A percentile compares a stretch with the other conserved stretches of the same genome.
Conservation (phyloP, 768 basidiomycete genomes). For the Naganishia antarctica region DNA sequence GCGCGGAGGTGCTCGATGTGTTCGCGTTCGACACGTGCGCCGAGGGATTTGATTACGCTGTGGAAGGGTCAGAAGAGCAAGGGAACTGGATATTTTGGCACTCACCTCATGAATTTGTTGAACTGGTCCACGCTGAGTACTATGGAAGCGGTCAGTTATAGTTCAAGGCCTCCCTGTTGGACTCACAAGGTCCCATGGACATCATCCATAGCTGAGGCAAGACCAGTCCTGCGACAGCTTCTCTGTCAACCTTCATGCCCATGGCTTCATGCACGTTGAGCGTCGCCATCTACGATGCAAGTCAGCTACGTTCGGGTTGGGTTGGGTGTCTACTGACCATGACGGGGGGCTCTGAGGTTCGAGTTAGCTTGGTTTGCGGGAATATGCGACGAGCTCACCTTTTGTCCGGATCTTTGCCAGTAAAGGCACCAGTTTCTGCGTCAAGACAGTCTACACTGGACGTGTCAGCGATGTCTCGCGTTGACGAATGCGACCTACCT, state of each 20-base stretch:
- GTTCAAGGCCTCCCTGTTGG: not conserved
- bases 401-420: slow-evolving; percentile 92
- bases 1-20: slow-evolving; percentile 89
- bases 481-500: slow-evolving; percentile 27
- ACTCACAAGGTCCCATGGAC: slow-evolving; percentile 88
- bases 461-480: not conserved
- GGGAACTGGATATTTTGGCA: slow-evolving; percentile 51
- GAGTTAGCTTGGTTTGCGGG: slow-evolving; percentile 4
- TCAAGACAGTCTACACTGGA: slow-evolving; percentile 57
- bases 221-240: slow-evolving; percentile 70
- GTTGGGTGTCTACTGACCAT: slow-evolving; percentile 58
- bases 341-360: slow-evolving; percentile 69
- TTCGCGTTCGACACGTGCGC: slow-evolving; percentile 84
- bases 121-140: slow-evolving; percentile 64
- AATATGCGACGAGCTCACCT: slow-evolving; percentile 32
- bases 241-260: slow-evolving; percentile 89
- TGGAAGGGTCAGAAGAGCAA: not conserved
- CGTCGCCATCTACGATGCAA: slow-evolving; percentile 65
- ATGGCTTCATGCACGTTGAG: slow-evolving; percentile 88
- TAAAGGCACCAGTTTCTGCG: slow-evolving; percentile 90
- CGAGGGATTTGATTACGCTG: slow-evolving; percentile 51
- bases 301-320: not conserved
- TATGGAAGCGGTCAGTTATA: slow-evolving; percentile 19
- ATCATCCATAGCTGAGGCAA: slow-evolving; percentile 91
- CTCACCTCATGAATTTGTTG: slow-evolving; percentile 73